Evolutionary conservation across 495 filamentous ascomycete genomes (phyloP).

Genomic region (Penicillium silybi): DNA sequence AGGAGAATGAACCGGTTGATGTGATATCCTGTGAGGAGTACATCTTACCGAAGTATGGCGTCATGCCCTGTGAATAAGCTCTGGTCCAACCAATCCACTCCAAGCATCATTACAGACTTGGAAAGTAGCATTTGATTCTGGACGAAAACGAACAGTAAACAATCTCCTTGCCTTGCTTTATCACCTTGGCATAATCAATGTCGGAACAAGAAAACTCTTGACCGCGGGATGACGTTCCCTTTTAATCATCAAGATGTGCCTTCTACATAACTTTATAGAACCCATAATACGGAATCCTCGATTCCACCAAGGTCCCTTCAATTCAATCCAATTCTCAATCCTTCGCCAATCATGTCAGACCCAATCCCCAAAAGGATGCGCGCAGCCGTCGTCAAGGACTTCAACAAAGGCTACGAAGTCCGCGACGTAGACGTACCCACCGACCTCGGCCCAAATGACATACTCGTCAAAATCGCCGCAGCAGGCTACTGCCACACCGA

Average conservation of each 20-base stretch:
- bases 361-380: slow-evolving; percentile 6
- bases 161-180: not conserved
- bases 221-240: not conserved
- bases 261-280: not conserved
- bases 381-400: slow-evolving; percentile 14
- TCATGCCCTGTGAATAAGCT: slow-evolving; percentile 3
- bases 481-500: slow-evolving; percentile 11
- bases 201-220: not conserved
- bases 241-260: not conserved
- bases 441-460: slow-evolving; percentile 12
- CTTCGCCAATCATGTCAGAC: slow-evolving; percentile 1
- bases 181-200: not conserved
- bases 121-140: not conserved
- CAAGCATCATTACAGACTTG: not conserved
- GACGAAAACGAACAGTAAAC: not conserved
- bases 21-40: not conserved
- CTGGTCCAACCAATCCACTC: not conserved
- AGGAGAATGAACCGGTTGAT: not conserved
- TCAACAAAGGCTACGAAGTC: slow-evolving; percentile 16
- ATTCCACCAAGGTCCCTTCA: not conserved
- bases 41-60: slow-evolving; percentile 4
- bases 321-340: not conserved
- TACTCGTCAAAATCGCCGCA: slow-evolving; percentile 10
- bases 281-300: not conserved
- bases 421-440: slow-evolving; percentile 9